Percentiles rank a stretch among this genome's conserved stretches.
These are phyloP conservation scores for Aspergillus kassunensis DNA, from an alignment of 495 filamentous ascomycete genomes.

Conservation along the genomic window DNA sequence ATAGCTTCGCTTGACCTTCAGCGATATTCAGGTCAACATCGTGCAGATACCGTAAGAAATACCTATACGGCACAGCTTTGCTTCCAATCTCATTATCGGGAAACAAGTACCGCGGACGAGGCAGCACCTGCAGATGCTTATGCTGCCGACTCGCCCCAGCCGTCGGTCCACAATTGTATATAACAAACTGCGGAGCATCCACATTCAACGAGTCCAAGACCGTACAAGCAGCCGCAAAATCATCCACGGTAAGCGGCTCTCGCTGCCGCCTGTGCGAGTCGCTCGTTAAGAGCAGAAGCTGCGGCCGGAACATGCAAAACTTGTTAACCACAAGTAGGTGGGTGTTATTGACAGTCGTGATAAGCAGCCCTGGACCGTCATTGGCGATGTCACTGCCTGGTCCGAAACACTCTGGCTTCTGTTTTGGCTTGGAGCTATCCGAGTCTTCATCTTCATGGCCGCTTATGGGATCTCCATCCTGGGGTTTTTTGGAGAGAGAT, in stretches of 20 bases:
- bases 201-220: conserved; percentile 13
- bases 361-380: background rate
- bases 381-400: conserved; percentile 6
- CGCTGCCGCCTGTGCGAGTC: conserved; percentile 36
- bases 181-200: conserved; percentile 18
- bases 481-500: conserved; percentile 1
- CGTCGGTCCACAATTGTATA: conserved; percentile 36
- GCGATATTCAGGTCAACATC: background rate
- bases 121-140: conserved; percentile 43
- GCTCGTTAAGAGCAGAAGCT: conserved; percentile 34
- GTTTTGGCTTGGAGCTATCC: too few species aligned
- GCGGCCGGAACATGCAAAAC: conserved; percentile 36
- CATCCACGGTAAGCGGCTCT: conserved; percentile 18
- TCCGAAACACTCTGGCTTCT: conserved; percentile 4
- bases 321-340: conserved; percentile 40
- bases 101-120: conserved; percentile 16
- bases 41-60: background rate
- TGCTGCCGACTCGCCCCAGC: conserved; percentile 39
- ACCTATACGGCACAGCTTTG: background rate
- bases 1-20: background rate
- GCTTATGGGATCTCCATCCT: conserved; percentile 1
- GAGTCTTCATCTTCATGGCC: background rate
- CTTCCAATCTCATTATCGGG: conserved; percentile 13
- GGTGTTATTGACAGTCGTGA: conserved; percentile 10
- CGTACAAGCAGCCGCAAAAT: conserved; percentile 20